Evolutionary conservation across 2,329 filamentous ascomycete genomes (phyloP).

Genomic region (Curvularia lunata): DNA sequence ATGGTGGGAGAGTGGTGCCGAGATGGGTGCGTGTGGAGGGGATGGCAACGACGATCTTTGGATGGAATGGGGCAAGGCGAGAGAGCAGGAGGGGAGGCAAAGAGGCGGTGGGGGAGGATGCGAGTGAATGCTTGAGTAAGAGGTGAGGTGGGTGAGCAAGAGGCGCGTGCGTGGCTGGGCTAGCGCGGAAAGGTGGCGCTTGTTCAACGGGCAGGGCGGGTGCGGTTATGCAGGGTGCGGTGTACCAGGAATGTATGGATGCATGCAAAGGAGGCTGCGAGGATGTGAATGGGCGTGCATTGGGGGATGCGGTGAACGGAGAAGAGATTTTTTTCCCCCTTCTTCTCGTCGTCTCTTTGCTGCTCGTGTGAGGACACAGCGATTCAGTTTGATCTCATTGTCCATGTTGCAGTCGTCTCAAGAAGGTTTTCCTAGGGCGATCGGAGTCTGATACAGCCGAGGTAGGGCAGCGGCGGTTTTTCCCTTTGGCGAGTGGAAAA

Average conservation of each 20-base stretch:
- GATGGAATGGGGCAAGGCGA: background rate
- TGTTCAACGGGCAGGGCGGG: background rate
- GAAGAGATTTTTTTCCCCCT: background rate
- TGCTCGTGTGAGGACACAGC: background rate
- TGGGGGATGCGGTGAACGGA: background rate
- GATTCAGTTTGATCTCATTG: background rate
- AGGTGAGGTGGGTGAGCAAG: background rate
- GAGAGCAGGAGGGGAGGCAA: background rate
- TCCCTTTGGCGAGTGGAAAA: slow-evolving; percentile 12
- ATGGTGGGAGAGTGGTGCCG: background rate
- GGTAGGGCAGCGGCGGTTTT: background rate
- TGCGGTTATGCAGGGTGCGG: background rate
- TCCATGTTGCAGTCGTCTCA: background rate
- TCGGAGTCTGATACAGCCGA: background rate
- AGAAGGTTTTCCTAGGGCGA: background rate
- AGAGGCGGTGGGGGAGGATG: background rate
- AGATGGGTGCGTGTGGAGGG: background rate
- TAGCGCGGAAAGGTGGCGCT: background rate
- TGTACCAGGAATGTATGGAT: background rate
- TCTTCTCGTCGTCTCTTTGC: background rate
- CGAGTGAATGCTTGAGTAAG: background rate
- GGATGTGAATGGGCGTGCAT: background rate
- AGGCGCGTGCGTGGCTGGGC: background rate
- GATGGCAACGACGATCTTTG: background rate
- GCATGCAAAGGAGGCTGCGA: background rate